Conservation (phyloP, 2,329 filamentous ascomycete species). For the Fusarium chuoi region DNA sequence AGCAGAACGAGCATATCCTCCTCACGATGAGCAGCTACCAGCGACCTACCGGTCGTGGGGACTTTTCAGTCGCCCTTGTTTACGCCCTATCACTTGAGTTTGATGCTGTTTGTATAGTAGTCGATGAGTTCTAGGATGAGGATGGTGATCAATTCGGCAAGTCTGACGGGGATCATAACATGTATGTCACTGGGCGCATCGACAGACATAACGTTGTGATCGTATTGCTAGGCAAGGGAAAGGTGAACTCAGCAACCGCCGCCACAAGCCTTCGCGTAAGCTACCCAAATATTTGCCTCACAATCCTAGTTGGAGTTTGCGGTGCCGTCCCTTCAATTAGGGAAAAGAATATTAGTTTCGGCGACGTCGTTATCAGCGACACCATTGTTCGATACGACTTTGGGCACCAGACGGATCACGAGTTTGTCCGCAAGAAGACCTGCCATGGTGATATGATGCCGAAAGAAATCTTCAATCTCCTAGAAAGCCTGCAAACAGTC, state of each 20-base stretch:
- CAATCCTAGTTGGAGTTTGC: background rate
- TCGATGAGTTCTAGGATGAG: background rate
- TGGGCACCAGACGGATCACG: background rate
- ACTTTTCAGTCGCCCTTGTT: background rate
- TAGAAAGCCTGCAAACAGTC: background rate
- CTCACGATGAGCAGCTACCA: background rate
- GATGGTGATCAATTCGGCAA: background rate
- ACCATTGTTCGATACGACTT: background rate
- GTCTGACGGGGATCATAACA: background rate
- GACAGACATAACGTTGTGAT: background rate
- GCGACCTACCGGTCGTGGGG: background rate
- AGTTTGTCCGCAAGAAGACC: background rate
- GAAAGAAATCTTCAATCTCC: background rate
- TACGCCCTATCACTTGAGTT: background rate
- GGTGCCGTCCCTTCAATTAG: background rate
- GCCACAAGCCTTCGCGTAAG: background rate
- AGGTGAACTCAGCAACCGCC: background rate
- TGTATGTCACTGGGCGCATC: background rate
- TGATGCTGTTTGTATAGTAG: background rate
- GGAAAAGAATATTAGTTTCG: background rate
- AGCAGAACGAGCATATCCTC: rapidly evolving
- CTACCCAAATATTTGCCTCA: background rate
- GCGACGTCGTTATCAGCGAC: background rate
- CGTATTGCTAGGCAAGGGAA: background rate
- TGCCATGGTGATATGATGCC: background rate